phyloP scores from a whole-genome alignment of 768 basidiomycete species.

The Collybiopsis confluens region DNA sequence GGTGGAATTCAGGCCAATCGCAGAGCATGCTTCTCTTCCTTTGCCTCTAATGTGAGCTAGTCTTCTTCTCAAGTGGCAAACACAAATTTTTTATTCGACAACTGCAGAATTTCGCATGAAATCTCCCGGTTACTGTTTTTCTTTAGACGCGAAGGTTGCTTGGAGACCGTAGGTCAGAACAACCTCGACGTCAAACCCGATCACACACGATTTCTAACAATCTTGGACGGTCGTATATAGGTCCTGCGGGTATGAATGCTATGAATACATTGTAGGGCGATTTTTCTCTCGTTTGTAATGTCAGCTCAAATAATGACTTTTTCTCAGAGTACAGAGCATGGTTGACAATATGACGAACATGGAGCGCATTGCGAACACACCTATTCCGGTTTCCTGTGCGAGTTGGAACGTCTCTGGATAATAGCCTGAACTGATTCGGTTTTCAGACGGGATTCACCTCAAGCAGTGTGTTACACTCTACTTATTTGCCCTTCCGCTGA shows the following conservation, averaged over 20 bases:
- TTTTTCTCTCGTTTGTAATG: slow-evolving; percentile 2
- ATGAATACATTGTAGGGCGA: slow-evolving; percentile 60
- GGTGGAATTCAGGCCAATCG: slow-evolving; percentile 57
- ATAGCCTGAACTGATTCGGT: slow-evolving; percentile 10
- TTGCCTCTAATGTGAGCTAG: slow-evolving; percentile 71
- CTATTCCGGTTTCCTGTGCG: slow-evolving; percentile 76
- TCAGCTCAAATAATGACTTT: background rate
- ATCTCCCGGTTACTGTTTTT: slow-evolving; percentile 62
- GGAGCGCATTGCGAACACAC: slow-evolving; percentile 90
- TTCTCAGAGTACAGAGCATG: slow-evolving; percentile 66
- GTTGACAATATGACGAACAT: slow-evolving; percentile 81
- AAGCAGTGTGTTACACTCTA: slow-evolving; percentile 95
- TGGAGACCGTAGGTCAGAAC: slow-evolving; percentile 90
- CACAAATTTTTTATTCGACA: no score
- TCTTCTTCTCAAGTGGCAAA: background rate
- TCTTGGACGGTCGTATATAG: no score
- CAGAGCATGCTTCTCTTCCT: slow-evolving; percentile 63
- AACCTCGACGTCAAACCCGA: no score
- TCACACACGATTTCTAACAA: no score
- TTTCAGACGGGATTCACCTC: slow-evolving; percentile 77
- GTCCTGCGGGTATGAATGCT: slow-evolving; percentile 84
- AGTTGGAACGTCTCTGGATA: slow-evolving; percentile 18
- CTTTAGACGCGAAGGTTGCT: slow-evolving; percentile 74
- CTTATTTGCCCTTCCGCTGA: slow-evolving; percentile 86
- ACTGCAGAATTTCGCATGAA: slow-evolving; percentile 81